Evolutionary conservation across 2,329 filamentous ascomycete species (phyloP).

Genomic region (Stylonectria norvegica): DNA sequence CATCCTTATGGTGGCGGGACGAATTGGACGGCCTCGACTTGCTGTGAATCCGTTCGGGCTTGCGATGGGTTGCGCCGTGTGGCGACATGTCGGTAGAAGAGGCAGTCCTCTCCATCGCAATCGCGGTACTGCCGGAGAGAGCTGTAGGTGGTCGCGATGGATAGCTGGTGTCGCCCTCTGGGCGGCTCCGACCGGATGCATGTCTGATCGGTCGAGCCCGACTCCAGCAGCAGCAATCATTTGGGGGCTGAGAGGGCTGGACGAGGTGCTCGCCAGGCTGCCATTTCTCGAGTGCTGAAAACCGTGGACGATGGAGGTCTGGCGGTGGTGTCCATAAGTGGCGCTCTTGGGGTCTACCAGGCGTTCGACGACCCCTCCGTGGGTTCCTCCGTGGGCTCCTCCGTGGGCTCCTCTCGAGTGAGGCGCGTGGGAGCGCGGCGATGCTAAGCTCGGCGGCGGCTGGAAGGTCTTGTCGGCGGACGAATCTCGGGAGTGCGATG

Average conservation of each 20-base stretch:
- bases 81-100: constrained; percentile 45
- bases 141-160: constrained; percentile 45
- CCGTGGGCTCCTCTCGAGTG: constrained; percentile 40
- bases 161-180: constrained; percentile 41
- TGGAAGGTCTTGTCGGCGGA: constrained; percentile 52
- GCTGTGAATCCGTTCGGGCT: constrained; percentile 60
- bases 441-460: constrained; percentile 29
- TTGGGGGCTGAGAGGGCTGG: constrained; percentile 84
- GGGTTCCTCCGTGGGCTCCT: constrained; percentile 37
- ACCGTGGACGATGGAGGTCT: constrained; percentile 96
- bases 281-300: constrained; percentile 90
- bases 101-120: constrained; percentile 43
- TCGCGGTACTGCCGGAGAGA: constrained; percentile 39
- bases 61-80: constrained; percentile 47
- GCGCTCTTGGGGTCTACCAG: constrained; percentile 52
- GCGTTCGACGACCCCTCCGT: constrained; percentile 47
- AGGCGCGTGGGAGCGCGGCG: constrained; percentile 40
- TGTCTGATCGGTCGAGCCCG: constrained; percentile 52
- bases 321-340: constrained; percentile 81
- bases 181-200: constrained; percentile 44
- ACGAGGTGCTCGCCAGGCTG: constrained; percentile 74
- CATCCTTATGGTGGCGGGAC: constrained; percentile 65
- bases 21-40: constrained; percentile 72
- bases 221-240: constrained; percentile 69
- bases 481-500: constrained; percentile 56